Conservation (phyloP, 2,329 filamentous ascomycete species). For the Paraphoma chrysanthemicola region DNA sequence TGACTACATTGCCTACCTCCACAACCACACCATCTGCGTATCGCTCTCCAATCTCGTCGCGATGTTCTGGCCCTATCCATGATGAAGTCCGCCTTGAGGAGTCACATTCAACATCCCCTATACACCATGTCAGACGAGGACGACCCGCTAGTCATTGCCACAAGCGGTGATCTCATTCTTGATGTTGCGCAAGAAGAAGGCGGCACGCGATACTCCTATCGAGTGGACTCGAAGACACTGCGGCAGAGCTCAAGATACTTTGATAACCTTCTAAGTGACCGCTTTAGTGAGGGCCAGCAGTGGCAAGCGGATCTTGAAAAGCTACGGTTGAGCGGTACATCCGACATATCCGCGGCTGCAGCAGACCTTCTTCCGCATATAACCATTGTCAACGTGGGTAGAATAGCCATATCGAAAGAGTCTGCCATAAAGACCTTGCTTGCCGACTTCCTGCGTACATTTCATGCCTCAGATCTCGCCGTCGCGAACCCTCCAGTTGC, state of each 20-base stretch:
- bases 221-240: conserved; percentile 65
- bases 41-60: conserved; percentile 22
- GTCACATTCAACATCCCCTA: conserved; percentile 4
- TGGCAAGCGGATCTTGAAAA: conserved; percentile 60
- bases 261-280: conserved; percentile 68
- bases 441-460: conserved; percentile 70
- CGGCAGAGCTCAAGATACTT: conserved; percentile 74
- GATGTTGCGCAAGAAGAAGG: conserved; percentile 71
- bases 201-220: conserved; percentile 63
- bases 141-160: conserved; percentile 59
- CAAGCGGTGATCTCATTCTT: conserved; percentile 70
- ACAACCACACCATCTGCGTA: conserved; percentile 12
- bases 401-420: conserved; percentile 69
- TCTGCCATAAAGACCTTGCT: conserved; percentile 68
- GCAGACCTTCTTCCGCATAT: conserved; percentile 67
- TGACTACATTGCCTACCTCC: conserved; percentile 8
- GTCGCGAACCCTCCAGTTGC: conserved; percentile 59
- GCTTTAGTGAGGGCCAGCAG: conserved; percentile 68
- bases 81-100: conserved; percentile 36
- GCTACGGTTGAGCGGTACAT: conserved; percentile 55
- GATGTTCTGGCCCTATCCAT: conserved; percentile 61
- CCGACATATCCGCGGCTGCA: conserved; percentile 59
- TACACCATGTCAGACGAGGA: conserved; percentile 33
- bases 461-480: conserved; percentile 64
- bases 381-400: conserved; percentile 71